Conservation (phyloP, 2,329 filamentous ascomycete genomes). For the Xylariaceae sp. region DNA sequence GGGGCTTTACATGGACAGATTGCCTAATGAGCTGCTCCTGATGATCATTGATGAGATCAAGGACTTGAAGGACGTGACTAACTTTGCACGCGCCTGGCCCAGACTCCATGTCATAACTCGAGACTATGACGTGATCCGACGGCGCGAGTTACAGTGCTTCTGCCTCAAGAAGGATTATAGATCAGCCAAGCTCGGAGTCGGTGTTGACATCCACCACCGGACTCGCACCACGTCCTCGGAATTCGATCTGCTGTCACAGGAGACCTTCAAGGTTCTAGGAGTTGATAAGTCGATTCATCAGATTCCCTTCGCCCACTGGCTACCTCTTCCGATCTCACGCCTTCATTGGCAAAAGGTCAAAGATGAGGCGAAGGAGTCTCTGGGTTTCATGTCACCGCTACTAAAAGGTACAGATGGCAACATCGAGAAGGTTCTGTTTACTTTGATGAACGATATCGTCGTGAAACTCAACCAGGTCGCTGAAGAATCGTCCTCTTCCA, state of each 20-base stretch:
- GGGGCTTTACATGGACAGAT: slow-evolving; percentile 22
- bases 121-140: slow-evolving; percentile 35
- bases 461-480: slow-evolving; percentile 43
- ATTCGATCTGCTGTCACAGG: slow-evolving; percentile 45
- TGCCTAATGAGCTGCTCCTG: slow-evolving; percentile 42
- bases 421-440: slow-evolving; percentile 37
- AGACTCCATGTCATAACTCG: slow-evolving; percentile 33
- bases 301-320: slow-evolving; percentile 39
- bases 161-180: slow-evolving; percentile 40
- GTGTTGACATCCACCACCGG: slow-evolving; percentile 39
- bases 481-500: slow-evolving; percentile 24
- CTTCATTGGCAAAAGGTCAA: slow-evolving; percentile 41
- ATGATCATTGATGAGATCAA: slow-evolving; percentile 31
- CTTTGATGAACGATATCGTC: slow-evolving; percentile 49
- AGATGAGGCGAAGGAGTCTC: slow-evolving; percentile 20
- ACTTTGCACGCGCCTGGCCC: slow-evolving; percentile 35
- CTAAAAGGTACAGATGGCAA: slow-evolving; percentile 23
- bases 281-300: slow-evolving; percentile 41
- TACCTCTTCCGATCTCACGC: slow-evolving; percentile 43
- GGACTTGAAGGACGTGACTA: slow-evolving; percentile 34
- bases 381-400: slow-evolving; percentile 26
- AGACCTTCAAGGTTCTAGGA: slow-evolving; percentile 34
- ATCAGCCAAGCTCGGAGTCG: slow-evolving; percentile 40
- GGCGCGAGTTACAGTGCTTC: slow-evolving; percentile 46
- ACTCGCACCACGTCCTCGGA: too few species aligned